phyloP scores from a whole-genome alignment of 2,329 filamentous ascomycete genomes.

The Xylogone sp. region DNA sequence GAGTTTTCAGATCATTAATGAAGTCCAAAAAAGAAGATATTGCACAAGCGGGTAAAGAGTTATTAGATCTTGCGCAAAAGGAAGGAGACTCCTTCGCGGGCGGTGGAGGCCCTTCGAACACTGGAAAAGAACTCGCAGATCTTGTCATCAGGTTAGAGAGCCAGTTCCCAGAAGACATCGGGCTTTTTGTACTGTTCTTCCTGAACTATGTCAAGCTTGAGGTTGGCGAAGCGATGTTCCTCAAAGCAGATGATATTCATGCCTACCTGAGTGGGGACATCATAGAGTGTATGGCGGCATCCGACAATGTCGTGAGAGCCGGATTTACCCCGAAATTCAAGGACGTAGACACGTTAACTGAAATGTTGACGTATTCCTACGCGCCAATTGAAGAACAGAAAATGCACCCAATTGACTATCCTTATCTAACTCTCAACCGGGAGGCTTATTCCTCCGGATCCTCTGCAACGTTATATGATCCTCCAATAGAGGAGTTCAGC shows the following conservation, averaged over 20 bases:
- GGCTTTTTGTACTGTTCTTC: constrained; percentile 94
- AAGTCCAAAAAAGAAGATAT: constrained; percentile 65
- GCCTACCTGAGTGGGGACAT: constrained; percentile 93
- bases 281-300: constrained; percentile 97
- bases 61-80: constrained; percentile 67
- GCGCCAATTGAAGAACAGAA: constrained; percentile 94
- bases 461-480: constrained; percentile 76
- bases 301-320: constrained; percentile 97
- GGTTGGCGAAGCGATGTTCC: constrained; percentile 90
- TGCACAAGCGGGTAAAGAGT: constrained; percentile 58
- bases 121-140: constrained; percentile 67
- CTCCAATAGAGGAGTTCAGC: constrained; percentile 93
- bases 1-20: constrained; percentile 55
- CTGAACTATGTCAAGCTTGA: constrained; percentile 89
- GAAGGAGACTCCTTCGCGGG: constrained; percentile 72
- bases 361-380: constrained; percentile 93
- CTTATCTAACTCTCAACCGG: constrained; percentile 80
- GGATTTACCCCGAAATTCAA: constrained; percentile 99
- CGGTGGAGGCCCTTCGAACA: constrained; percentile 63
- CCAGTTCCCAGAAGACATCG: constrained; percentile 87
- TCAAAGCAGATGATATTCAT: constrained; percentile 95
- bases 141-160: constrained; percentile 73
- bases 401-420: constrained; percentile 81
- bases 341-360: constrained; percentile 82
- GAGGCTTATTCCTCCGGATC: constrained; percentile 75